Percentiles rank a stretch among this genome's conserved stretches.
phyloP scores from a whole-genome alignment of 108 stramenopile species.

The Chaetoceros muelleri region DNA sequence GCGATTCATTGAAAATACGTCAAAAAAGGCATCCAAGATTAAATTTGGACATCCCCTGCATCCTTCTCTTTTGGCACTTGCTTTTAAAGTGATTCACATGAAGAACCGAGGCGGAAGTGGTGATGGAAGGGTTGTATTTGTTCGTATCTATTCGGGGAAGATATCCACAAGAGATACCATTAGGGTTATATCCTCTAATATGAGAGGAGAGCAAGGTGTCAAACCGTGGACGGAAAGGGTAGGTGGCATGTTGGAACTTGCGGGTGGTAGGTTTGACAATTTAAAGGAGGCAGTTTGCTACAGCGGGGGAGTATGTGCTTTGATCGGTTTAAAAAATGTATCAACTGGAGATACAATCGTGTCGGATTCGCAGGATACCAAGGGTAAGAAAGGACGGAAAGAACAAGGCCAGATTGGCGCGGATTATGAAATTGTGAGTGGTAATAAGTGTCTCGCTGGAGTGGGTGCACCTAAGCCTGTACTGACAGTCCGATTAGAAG shows the following conservation, averaged over 20 bases:
- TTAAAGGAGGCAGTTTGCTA: constrained; percentile 48
- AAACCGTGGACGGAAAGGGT: constrained; percentile 45
- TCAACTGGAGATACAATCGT: constrained; percentile 82
- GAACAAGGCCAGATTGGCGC: constrained; percentile 16
- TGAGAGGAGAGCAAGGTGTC: constrained; percentile 24
- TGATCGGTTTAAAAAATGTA: constrained; percentile 72
- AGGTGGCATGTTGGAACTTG: constrained; percentile 78
- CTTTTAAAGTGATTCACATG: constrained; percentile 88
- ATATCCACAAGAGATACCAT: constrained; percentile 50
- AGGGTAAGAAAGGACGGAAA: constrained; percentile 13
- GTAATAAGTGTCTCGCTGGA: constrained; percentile 41
- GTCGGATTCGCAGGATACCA: constrained; percentile 22
- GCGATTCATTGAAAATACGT: background rate
- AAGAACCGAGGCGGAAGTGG: constrained; percentile 82
- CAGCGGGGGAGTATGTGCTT: constrained; percentile 81
- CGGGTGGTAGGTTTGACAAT: constrained; percentile 68
- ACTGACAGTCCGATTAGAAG: constrained; percentile 73
- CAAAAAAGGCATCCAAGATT: constrained; percentile 6
- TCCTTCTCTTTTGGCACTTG: constrained; percentile 61
- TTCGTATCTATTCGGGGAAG: constrained; percentile 74
- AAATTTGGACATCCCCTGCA: constrained; percentile 67
- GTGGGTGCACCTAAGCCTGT: constrained; percentile 81
- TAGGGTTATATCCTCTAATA: constrained; percentile 53
- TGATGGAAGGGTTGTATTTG: constrained; percentile 84
- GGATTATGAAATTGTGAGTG: constrained; percentile 8